Evolutionary conservation across 805 yeast species (phyloP).

Genomic region (Nakazawaea ishiwadae): DNA sequence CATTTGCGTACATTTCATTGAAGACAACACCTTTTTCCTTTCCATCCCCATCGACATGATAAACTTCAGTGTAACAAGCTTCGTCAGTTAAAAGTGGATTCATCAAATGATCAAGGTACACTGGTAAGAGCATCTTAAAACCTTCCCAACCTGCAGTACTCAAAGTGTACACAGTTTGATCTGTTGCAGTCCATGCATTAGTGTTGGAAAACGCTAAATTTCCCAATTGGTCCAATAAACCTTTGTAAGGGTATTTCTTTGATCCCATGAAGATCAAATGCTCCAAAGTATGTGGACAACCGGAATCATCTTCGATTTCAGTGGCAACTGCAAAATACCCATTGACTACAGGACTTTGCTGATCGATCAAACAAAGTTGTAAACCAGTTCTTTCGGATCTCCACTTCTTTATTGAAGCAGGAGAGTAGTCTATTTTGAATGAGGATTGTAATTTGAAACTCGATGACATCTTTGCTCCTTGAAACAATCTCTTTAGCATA

Average conservation of each 20-base stretch:
- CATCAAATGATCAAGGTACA: slow-evolving; percentile 83
- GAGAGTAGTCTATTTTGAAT: slow-evolving; percentile 72
- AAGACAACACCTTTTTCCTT: slow-evolving; percentile 95
- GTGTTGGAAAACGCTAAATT: slow-evolving; percentile 80
- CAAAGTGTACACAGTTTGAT: slow-evolving; percentile 90
- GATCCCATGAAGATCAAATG: slow-evolving; percentile 96
- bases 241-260: slow-evolving; percentile 82
- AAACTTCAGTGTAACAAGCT: slow-evolving; percentile 91
- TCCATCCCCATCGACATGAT: slow-evolving; percentile 87
- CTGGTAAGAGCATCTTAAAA: slow-evolving; percentile 75
- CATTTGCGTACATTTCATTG: slow-evolving; percentile 95
- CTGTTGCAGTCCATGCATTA: slow-evolving; percentile 96
- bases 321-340: slow-evolving; percentile 98
- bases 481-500: slow-evolving; percentile 1
- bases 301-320: slow-evolving; percentile 81
- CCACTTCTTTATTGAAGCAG: slow-evolving; percentile 71
- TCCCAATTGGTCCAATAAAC: slow-evolving; percentile 82
- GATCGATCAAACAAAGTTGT: slow-evolving; percentile 69
- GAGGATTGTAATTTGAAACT: slow-evolving; percentile 37
- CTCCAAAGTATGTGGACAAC: slow-evolving; percentile 93
- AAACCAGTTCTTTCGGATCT: slow-evolving; percentile 75
- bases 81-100: slow-evolving; percentile 84
- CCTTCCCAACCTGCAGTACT: slow-evolving; percentile 97
- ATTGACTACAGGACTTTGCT: slow-evolving; percentile 81
- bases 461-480: slow-evolving; percentile 4